Evolutionary conservation across 1,284 basidiomycete species (phyloP).

Genomic region (Tetrapyrgos nigripes): DNA sequence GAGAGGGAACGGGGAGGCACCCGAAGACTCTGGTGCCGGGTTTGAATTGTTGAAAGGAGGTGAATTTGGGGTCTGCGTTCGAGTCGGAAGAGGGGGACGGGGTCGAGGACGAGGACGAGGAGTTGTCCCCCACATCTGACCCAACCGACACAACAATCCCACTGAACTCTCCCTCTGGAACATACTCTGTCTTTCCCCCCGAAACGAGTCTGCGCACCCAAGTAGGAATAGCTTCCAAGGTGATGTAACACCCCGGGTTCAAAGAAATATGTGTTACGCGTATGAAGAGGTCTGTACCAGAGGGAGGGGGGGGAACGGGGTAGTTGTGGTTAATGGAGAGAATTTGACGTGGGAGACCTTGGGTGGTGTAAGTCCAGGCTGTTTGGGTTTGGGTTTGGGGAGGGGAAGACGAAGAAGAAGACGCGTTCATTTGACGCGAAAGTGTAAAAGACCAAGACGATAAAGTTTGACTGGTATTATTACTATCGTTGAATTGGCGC

Average conservation of each 20-base stretch:
- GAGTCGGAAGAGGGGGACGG: no score
- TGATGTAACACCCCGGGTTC: conserved; percentile 19
- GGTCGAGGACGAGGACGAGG: conserved; percentile 4
- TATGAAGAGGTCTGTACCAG: conserved; percentile 15
- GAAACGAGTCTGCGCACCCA: conserved; percentile 14
- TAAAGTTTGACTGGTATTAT: neutral
- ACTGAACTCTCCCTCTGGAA: conserved; percentile 22
- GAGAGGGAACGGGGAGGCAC: conserved; percentile 14
- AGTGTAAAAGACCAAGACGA: neutral
- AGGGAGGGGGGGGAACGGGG: conserved; percentile 16
- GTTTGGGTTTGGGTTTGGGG: conserved; percentile 10
- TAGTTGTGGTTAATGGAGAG: conserved; percentile 12
- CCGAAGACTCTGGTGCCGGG: conserved; percentile 19
- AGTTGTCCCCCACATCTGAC: neutral
- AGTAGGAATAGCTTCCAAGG: conserved; percentile 13
- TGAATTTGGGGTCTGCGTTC: no score
- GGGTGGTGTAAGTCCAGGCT: conserved; percentile 20
- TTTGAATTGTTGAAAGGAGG: no score
- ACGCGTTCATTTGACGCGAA: neutral
- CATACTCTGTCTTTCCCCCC: conserved; percentile 10
- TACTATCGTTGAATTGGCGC: no score
- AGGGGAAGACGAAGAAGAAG: neutral
- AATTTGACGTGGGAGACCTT: conserved; percentile 19
- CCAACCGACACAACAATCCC: conserved; percentile 16
- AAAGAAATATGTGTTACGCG: conserved; percentile 20